Conservation (phyloP, 2,329 filamentous ascomycete species). For the Teratosphaeria zuluensis region DNA sequence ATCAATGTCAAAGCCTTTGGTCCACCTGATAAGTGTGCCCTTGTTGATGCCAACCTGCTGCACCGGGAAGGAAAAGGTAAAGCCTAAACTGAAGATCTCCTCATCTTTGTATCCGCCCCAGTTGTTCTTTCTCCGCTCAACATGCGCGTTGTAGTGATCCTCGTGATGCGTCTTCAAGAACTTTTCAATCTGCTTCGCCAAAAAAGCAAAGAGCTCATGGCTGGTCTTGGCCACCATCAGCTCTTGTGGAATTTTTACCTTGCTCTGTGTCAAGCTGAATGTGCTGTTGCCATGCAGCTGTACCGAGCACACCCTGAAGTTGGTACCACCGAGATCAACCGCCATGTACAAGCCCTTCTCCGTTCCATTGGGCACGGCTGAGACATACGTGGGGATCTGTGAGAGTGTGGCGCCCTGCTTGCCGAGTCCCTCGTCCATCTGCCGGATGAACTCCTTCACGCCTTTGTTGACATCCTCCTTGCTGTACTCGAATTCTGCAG, state of each 20-base stretch:
- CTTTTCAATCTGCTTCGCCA: conserved; percentile 81
- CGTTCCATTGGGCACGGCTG: conserved; percentile 88
- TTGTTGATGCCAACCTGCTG: conserved; percentile 92
- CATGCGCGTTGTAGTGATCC: conserved; percentile 69
- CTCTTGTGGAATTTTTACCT: conserved; percentile 79
- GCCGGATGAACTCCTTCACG: conserved; percentile 73
- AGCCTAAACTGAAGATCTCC: conserved; percentile 85
- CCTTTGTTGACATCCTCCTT: conserved; percentile 68
- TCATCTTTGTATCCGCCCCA: conserved; percentile 40
- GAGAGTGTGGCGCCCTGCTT: conserved; percentile 73
- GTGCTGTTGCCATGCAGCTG: conserved; percentile 88
- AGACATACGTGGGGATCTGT: conserved; percentile 97
- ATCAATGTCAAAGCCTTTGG: conserved; percentile 95
- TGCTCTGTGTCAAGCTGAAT: conserved; percentile 86
- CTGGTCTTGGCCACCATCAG: conserved; percentile 85
- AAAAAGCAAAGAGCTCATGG: conserved; percentile 79
- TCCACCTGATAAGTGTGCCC: conserved; percentile 90
- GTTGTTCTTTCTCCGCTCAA: conserved; percentile 24
- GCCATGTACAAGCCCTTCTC: conserved; percentile 97
- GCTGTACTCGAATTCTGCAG: conserved; percentile 75
- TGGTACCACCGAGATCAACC: conserved; percentile 95
- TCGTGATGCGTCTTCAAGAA: conserved; percentile 83
- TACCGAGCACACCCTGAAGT: conserved; percentile 96
- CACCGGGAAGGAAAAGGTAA: conserved; percentile 97
- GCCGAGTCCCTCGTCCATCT: conserved; percentile 81